These are phyloP conservation scores for Mycena albidolilacea DNA, from an alignment of 768 basidiomycete genomes.

Conservation along the genomic window DNA sequence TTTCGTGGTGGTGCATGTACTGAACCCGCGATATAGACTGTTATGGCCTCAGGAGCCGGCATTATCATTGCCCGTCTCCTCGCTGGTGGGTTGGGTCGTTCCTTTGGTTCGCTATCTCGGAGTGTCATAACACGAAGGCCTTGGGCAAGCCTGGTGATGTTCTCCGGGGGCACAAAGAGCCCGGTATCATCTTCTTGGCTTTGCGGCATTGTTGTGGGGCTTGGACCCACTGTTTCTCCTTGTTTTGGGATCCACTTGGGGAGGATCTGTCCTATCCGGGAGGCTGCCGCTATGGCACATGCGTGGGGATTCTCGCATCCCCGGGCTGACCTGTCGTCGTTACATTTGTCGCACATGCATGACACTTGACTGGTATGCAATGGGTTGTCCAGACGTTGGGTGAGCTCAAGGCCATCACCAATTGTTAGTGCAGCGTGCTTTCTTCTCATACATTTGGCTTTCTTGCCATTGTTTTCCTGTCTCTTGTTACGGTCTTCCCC, in stretches of 20 bases:
- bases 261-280: not conserved
- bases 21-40: no score
- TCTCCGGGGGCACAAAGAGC: not conserved
- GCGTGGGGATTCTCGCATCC: slow-evolving; percentile 29
- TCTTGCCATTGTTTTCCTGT: slow-evolving; percentile 21
- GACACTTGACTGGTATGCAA: not conserved
- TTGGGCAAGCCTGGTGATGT: not conserved
- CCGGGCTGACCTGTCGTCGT: not conserved
- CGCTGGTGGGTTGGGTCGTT: not conserved
- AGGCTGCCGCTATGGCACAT: slow-evolving; percentile 10
- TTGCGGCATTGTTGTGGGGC: no score
- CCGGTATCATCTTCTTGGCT: no score
- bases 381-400: not conserved
- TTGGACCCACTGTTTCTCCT: no score
- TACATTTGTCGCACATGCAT: slow-evolving; percentile 25
- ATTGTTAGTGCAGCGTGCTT: no score
- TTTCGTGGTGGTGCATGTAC: no score
- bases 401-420: no score
- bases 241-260: slow-evolving; percentile 22
- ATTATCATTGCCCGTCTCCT: not conserved
- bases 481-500: slow-evolving; percentile 1
- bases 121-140: not conserved
- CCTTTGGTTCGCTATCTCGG: not conserved
- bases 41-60: no score
- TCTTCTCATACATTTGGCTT: not conserved